Base-by-base conservation (phyloP, 805 yeast species). In the Ogataea chonburiensis region DNA sequence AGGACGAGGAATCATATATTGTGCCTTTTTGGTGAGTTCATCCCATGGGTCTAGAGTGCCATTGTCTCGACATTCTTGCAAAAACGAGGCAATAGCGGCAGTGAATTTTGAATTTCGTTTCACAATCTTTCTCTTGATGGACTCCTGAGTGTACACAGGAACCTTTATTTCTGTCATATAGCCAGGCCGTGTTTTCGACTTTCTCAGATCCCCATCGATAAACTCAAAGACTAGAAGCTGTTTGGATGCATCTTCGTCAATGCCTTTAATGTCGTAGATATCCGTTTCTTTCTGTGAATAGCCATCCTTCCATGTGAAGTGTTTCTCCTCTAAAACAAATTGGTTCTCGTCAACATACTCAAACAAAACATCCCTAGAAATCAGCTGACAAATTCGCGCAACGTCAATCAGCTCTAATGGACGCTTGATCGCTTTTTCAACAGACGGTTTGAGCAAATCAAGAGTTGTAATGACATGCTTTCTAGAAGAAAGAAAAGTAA, bases 261-360 rank as follows among this genome's bases (percentile, higher is more conserved):
- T 63, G 28, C 64, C 60, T 42, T 74, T 70, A 14, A 77, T 60
- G 29, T 73, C 66, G 37, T 67, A 74, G 25, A 74, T 64, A 52
- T 76, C 82, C 8, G 64, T 60, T 25, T 75, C 78, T 29, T 75
- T 73, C 48, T 77, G 81, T 25, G 75, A 66, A 33, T 66, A 79
- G 3, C 83, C 84, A 31, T 70, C 71, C 40, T 45, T 51, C 67
- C 66, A 60, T 13, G 59, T 60, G 38, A 66, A 58, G 24, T 70
- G 67, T 37, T 66, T 66, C 33, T 72, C 75, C 7, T 63, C 68
- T 27, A 70, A 55, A 11, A 68, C 65, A 22, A 71, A 61, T 37
- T 63, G 89, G 50, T 81, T 81, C 54, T 82, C 87, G 56, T 89
- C 96, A 28, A 83, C 79, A 55, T 85, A 89, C 33, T 78, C 84